Percentiles rank a stretch among this genome's conserved stretches.
Evolutionary conservation across 305 asterid species (phyloP).

Genomic region (Plantago coronopus): DNA sequence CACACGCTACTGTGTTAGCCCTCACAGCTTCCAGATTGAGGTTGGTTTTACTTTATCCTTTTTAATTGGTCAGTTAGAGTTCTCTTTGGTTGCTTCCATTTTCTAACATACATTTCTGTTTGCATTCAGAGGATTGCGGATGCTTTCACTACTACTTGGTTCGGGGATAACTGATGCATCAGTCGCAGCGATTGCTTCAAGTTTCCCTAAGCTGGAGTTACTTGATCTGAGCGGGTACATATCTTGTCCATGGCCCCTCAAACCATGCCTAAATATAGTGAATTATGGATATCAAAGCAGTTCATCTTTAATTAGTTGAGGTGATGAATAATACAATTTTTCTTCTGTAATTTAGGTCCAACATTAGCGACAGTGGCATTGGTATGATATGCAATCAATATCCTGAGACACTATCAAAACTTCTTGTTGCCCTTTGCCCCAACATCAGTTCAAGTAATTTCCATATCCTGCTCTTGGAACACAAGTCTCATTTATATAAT

Average conservation of each 20-base stretch:
- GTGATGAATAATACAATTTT: too few relatives aligned
- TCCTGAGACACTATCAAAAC: constrained; percentile 71
- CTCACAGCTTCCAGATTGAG: constrained; percentile 83
- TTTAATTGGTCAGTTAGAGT: too few relatives aligned
- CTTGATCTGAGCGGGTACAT: constrained; percentile 95
- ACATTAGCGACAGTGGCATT: constrained; percentile 89
- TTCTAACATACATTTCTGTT: constrained; percentile 8
- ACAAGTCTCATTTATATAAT: too few relatives aligned
- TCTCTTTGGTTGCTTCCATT: neutral
- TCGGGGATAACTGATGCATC: constrained; percentile 93
- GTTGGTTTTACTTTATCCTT: too few relatives aligned
- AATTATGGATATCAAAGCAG: too few relatives aligned
- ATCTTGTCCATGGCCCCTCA: neutral
- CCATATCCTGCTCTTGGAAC: constrained; percentile 13
- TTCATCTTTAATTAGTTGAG: too few relatives aligned
- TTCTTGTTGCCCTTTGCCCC: constrained; percentile 88
- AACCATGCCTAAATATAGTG: too few relatives aligned
- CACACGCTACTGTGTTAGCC: constrained; percentile 79
- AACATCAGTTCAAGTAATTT: constrained; percentile 85
- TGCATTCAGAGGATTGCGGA: constrained; percentile 58
- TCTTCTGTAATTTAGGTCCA: constrained; percentile 47
- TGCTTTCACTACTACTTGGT: constrained; percentile 96
- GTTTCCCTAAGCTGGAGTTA: constrained; percentile 75
- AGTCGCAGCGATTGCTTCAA: constrained; percentile 83
- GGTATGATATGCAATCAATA: constrained; percentile 94